These are phyloP conservation scores for Ploettnerulaceae sp. DNA, from an alignment of 2,329 filamentous ascomycete species.

Conservation along the genomic window DNA sequence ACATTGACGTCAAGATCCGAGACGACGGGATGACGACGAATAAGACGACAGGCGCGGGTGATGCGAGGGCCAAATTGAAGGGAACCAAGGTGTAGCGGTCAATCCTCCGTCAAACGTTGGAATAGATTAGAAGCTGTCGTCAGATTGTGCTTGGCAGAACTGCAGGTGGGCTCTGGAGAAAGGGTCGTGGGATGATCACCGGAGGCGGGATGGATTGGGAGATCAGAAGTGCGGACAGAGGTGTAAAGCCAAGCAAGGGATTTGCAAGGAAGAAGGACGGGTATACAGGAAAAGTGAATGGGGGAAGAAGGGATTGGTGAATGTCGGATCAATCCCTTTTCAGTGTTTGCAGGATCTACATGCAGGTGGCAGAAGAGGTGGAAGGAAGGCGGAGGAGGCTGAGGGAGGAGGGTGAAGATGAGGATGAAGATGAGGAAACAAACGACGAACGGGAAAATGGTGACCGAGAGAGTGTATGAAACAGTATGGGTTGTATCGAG, in stretches of 20 bases:
- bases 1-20: conserved; percentile 15
- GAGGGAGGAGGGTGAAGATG: neutral
- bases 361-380: neutral
- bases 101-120: neutral
- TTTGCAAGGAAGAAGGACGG: too few relatives aligned
- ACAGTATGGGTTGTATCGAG: too few relatives aligned
- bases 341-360: conserved; percentile 6
- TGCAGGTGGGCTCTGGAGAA: conserved; percentile 12
- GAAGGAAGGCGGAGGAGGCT: neutral
- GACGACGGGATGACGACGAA: conserved; percentile 3
- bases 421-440: neutral
- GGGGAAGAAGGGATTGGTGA: neutral
- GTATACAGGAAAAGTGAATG: too few relatives aligned
- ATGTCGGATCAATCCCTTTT: neutral
- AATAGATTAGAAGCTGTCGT: conserved; percentile 14
- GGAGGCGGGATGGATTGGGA: neutral
- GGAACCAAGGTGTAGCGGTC: neutral
- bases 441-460: too few relatives aligned
- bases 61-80: neutral
- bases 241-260: neutral
- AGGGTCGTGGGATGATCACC: too few relatives aligned
- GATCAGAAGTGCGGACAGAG: neutral
- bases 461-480: too few relatives aligned
- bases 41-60: neutral
- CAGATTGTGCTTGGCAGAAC: conserved; percentile 9